Evolutionary conservation across 2,329 filamentous ascomycete species (phyloP).

Genomic region (Trichoderma atroviride): DNA sequence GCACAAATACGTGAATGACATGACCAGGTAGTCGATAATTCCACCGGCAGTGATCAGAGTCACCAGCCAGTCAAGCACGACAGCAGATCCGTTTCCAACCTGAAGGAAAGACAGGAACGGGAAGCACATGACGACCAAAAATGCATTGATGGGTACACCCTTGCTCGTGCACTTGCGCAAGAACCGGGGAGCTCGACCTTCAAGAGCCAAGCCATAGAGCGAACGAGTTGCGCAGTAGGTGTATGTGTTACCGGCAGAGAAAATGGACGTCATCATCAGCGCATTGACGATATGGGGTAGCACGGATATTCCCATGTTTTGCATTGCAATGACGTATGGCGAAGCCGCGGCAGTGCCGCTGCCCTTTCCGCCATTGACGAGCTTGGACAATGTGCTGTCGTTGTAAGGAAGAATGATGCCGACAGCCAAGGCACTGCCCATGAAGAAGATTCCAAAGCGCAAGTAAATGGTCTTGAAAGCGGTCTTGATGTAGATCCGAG

Average conservation of each 20-base stretch:
- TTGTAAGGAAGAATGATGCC: slow-evolving; percentile 69
- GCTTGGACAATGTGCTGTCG: slow-evolving; percentile 55
- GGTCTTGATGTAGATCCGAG: slow-evolving; percentile 63
- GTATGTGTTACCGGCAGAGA: slow-evolving; percentile 54
- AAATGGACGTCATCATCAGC: slow-evolving; percentile 47
- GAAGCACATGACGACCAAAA: slow-evolving; percentile 56
- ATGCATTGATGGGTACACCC: slow-evolving; percentile 64
- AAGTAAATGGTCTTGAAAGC: slow-evolving; percentile 76
- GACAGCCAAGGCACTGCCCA: slow-evolving; percentile 67
- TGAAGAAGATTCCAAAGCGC: slow-evolving; percentile 71
- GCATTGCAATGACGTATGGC: slow-evolving; percentile 66
- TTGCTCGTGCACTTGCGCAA: slow-evolving; percentile 61
- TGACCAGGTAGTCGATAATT: slow-evolving; percentile 65
- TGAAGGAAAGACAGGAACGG: slow-evolving; percentile 57
- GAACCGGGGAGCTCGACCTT: slow-evolving; percentile 54
- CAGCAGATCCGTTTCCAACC: slow-evolving; percentile 50
- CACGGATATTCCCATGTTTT: slow-evolving; percentile 54
- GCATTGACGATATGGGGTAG: slow-evolving; percentile 63
- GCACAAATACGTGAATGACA: slow-evolving; percentile 49
- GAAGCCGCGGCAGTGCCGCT: slow-evolving; percentile 56
- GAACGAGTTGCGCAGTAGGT: slow-evolving; percentile 55
- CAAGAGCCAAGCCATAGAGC: slow-evolving; percentile 53
- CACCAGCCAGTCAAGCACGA: slow-evolving; percentile 57
- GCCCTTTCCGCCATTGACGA: slow-evolving; percentile 48
- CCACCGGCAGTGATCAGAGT: slow-evolving; percentile 60